Evolutionary conservation across 306 rosid genomes (phyloP).

Genomic region (Sesbania bispinosa): DNA sequence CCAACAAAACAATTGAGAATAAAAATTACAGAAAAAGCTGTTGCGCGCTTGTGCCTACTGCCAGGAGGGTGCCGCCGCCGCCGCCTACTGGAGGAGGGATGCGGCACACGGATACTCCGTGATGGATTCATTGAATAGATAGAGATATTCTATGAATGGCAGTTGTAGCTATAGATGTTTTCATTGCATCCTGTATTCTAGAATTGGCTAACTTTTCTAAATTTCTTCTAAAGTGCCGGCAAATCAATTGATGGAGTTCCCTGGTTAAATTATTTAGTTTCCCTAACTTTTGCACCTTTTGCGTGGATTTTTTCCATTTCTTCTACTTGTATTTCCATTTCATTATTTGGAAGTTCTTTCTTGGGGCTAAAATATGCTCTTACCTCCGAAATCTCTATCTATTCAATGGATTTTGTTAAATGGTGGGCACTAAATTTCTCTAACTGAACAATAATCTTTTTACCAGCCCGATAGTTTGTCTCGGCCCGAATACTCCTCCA

Average conservation of each 20-base stretch:
- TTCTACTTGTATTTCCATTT: conserved; percentile 55
- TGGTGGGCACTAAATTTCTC: conserved; percentile 98
- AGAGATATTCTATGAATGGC: conserved; percentile 72
- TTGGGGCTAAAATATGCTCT: conserved; percentile 73
- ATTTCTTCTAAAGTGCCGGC: conserved; percentile 31
- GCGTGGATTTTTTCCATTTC: conserved; percentile 79
- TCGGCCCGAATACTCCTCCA: too few relatives aligned
- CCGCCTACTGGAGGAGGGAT: too few relatives aligned
- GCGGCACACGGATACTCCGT: too few relatives aligned
- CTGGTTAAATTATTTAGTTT: conserved; percentile 36
- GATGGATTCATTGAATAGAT: too few relatives aligned
- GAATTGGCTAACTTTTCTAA: conserved; percentile 62
- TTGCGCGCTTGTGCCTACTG: too few relatives aligned
- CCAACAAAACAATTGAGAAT: too few relatives aligned
- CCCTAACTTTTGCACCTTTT: conserved; percentile 60
- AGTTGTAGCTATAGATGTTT: conserved; percentile 74
- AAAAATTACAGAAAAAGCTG: too few relatives aligned
- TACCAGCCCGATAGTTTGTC: too few relatives aligned
- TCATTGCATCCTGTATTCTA: conserved; percentile 69
- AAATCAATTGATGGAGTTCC: conserved; percentile 27
- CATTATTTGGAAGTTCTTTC: conserved; percentile 69
- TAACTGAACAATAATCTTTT: too few relatives aligned
- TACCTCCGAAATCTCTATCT: conserved; percentile 61
- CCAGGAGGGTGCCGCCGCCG: too few relatives aligned
- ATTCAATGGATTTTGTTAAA: conserved; percentile 68